A percentile compares a stretch with the other conserved stretches of the same genome.
phyloP scores from a whole-genome alignment of 352 stramenopile genomes.

The Pythium guiyangense region DNA sequence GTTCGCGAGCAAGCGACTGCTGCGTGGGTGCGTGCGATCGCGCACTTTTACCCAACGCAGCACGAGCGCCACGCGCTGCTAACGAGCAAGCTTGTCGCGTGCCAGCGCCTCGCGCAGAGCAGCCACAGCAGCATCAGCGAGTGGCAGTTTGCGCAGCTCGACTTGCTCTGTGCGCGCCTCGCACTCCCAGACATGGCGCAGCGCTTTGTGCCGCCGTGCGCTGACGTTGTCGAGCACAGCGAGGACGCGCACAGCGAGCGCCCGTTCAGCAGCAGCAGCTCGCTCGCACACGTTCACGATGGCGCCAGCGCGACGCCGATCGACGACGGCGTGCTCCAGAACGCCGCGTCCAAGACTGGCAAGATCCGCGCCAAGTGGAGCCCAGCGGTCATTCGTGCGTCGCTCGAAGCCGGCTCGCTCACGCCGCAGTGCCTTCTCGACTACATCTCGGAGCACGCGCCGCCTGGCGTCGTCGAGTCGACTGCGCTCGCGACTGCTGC shows the following conservation, averaged over 20 bases:
- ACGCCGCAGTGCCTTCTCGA: slow-evolving; percentile 65
- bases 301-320: slow-evolving; percentile 37
- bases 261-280: slow-evolving; percentile 3
- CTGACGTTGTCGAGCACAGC: slow-evolving; percentile 56
- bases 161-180: slow-evolving; percentile 76
- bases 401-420: slow-evolving; percentile 55
- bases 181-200: slow-evolving; percentile 71
- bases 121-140: too few species aligned
- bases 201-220: slow-evolving; percentile 64
- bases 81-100: slow-evolving; percentile 47
- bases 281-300: slow-evolving; percentile 9
- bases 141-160: slow-evolving; percentile 72
- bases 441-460: slow-evolving; percentile 54
- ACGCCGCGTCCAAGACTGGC: slow-evolving; percentile 49
- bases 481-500: slow-evolving; percentile 22
- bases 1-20: slow-evolving; percentile 69
- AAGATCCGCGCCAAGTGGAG: slow-evolving; percentile 66
- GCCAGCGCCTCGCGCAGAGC: slow-evolving; percentile 27
- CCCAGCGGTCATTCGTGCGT: slow-evolving; percentile 42
- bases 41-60: slow-evolving; percentile 74
- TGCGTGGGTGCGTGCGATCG: slow-evolving; percentile 62
- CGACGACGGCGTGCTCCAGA: slow-evolving; percentile 65
- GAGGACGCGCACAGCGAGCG: slow-evolving; percentile 13
- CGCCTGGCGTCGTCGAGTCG: slow-evolving; percentile 51
- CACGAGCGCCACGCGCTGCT: slow-evolving; percentile 55